These are phyloP conservation scores for Musa balbisiana DNA, from an alignment of 202 grass and related monocot species.

Conservation along the genomic window DNA sequence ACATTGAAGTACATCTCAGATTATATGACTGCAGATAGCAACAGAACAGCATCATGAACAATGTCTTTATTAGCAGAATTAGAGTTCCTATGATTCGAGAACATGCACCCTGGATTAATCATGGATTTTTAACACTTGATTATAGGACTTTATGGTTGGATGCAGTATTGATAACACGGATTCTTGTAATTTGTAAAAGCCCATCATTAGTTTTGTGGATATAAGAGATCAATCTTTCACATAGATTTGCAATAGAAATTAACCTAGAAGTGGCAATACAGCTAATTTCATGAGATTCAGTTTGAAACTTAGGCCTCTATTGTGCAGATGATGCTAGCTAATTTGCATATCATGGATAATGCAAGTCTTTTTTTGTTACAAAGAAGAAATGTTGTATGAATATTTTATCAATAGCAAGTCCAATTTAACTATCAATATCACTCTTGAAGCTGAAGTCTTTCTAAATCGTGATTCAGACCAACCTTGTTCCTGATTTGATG, in stretches of 20 bases:
- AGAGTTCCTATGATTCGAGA: not conserved
- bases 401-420: not conserved
- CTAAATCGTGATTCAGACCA: not conserved
- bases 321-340: not conserved
- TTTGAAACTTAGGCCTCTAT: not conserved
- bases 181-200: too few species aligned
- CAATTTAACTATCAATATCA: not conserved
- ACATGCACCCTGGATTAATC: not conserved
- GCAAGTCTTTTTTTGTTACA: not conserved
- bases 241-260: not conserved
- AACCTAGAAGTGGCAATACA: not conserved
- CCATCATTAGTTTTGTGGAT: too few species aligned
- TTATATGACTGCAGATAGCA: slow-evolving; percentile 75
- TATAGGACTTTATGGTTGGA: not conserved
- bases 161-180: not conserved
- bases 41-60: slow-evolving; percentile 4
- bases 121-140: not conserved
- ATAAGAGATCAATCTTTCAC: not conserved
- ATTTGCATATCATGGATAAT: not conserved
- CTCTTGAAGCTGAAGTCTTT: not conserved
- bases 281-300: not conserved
- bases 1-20: slow-evolving; percentile 51
- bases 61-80: not conserved
- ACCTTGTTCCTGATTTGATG: slow-evolving; percentile 97
- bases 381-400: not conserved